Conservation (phyloP, 75 land plant species). For the Picea glauca region DNA sequence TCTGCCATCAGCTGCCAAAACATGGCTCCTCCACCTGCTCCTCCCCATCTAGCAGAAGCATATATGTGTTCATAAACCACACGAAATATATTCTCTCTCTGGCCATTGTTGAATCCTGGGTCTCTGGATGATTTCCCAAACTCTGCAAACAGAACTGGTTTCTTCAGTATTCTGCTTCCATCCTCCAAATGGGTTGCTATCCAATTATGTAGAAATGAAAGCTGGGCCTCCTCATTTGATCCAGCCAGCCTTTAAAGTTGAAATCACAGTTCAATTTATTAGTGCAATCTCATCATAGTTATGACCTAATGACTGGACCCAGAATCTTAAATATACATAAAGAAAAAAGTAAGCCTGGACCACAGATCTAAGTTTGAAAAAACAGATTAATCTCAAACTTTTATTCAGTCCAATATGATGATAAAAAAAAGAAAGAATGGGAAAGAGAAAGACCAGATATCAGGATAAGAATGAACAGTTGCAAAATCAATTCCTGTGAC, state of each 20-base stretch:
- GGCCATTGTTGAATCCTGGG: not conserved
- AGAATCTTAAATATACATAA: not conserved
- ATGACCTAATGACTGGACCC: too few relatives aligned
- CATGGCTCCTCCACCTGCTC: constrained; percentile 23
- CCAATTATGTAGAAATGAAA: constrained; percentile 34
- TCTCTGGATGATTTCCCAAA: constrained; percentile 37
- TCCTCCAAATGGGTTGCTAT: constrained; percentile 33
- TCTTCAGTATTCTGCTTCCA: constrained; percentile 19
- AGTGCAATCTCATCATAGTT: too few relatives aligned
- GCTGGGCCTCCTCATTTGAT: constrained; percentile 19
- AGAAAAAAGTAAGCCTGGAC: not conserved
- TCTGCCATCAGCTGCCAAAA: constrained; percentile 37
- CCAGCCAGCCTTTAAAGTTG: constrained; percentile 32
- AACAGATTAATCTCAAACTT: too few relatives aligned
- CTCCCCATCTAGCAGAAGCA: constrained; percentile 28
- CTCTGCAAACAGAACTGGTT: constrained; percentile 51
- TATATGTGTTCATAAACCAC: constrained; percentile 35
- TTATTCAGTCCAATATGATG: too few relatives aligned
- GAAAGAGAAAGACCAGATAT: constrained; percentile 32
- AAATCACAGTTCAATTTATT: too few relatives aligned
- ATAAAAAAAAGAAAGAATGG: too few relatives aligned
- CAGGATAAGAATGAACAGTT: constrained; percentile 59
- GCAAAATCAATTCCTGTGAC: constrained; percentile 41
- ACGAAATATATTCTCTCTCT: constrained; percentile 18
- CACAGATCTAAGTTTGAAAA: not conserved